phyloP scores from a whole-genome alignment of 1,284 basidiomycete species.

The Irpex lacteus region DNA sequence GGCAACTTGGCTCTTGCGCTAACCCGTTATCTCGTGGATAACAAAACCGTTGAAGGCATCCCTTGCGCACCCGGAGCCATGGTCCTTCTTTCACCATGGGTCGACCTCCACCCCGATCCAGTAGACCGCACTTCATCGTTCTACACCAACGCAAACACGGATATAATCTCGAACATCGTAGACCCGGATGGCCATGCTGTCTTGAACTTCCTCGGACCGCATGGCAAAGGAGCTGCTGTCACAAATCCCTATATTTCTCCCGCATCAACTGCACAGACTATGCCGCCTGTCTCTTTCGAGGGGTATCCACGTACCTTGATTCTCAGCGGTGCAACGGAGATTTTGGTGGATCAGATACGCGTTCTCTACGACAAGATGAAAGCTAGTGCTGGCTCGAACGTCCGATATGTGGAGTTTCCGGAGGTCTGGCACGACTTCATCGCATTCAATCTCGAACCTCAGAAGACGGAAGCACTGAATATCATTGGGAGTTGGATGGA shows the following conservation, averaged over 20 bases:
- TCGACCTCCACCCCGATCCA: constrained; percentile 47
- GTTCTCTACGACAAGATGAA: constrained; percentile 24
- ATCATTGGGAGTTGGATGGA: constrained; percentile 1
- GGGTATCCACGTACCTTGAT: constrained; percentile 58
- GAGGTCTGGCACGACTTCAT: constrained; percentile 31
- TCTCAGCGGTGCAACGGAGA: constrained; percentile 50
- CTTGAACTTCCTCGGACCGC: constrained; percentile 7
- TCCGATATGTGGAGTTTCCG: constrained; percentile 45
- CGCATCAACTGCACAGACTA: constrained; percentile 38
- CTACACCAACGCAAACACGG: constrained; percentile 1
- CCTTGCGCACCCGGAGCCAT: constrained; percentile 32
- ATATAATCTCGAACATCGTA: neutral
- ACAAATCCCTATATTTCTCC: constrained; percentile 56
- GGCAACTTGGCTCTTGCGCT: constrained; percentile 47
- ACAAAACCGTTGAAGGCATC: constrained; percentile 16
- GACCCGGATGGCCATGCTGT: neutral
- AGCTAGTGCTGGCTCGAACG: constrained; percentile 45
- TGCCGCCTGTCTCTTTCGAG: constrained; percentile 38
- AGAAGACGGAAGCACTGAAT: constrained; percentile 12
- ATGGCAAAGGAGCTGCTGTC: constrained; percentile 26
- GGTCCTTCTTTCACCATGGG: constrained; percentile 57
- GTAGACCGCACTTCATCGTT: constrained; percentile 34
- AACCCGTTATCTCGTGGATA: constrained; percentile 28
- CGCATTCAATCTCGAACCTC: constrained; percentile 10
- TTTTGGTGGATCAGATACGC: constrained; percentile 47